Base-by-base conservation (phyloP, 345 rosid species). In the Theobroma cacao region DNA sequence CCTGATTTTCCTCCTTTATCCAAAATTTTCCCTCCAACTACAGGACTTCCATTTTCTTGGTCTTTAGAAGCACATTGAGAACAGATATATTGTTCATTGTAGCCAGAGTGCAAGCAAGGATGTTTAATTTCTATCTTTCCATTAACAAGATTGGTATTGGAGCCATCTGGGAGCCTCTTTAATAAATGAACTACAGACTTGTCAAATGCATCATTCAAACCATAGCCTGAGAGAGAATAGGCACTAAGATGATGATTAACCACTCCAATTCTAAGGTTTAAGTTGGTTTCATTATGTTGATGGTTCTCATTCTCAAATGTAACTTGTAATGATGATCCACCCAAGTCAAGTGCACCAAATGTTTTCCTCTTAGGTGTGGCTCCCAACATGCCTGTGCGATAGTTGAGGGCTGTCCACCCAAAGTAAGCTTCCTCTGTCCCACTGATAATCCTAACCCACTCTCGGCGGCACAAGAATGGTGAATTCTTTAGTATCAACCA, bases 311-410 rank as follows among this genome's bases (percentile, higher is more conserved):
- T 90, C 88, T 96, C 99, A 84, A 96, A 96, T 30, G 99, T 96
- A 72, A 96, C 97, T 86, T 96, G 99, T 85, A 96, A 84, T n/a
- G 99, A 96, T 14, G 98, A 96, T 40, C 99, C 99, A 63, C 99
- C 99, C 82, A 96, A 83, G 85, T 96, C 99, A 76, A 96, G 98
- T 48, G 99, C 91, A 78, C 99, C 99, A 85, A 91, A 96, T 71
- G 98, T 96, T 53, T 86, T 86, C 80, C 86, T 92, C 79, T 90
- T 92, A 18, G 93, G 97, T 53, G 63, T 43, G 28, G 87, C 83
- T 79, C 97, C 97, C 74, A 96, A 86, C 84, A 85, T 87, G 77
- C 87, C 82, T 2, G 87, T 89, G 74, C 77, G 92, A 81, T 96
- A 94, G 80, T 96, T 96, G 72, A 96, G 92, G 70, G 99, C 97